Evolutionary conservation across 176 grass and related monocot species (phyloP).

Genomic region (Rhynchospora tenuis): DNA sequence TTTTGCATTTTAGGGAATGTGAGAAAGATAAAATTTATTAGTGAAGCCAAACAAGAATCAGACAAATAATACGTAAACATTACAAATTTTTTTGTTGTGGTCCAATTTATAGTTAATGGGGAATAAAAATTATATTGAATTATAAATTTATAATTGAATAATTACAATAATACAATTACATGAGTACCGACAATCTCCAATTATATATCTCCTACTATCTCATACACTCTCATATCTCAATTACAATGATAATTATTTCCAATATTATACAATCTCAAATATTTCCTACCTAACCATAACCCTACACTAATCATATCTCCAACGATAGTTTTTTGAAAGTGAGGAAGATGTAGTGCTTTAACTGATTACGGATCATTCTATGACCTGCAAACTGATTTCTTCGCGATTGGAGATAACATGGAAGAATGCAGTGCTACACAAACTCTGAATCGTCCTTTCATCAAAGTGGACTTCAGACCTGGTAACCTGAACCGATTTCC

Average conservation of each 20-base stretch:
- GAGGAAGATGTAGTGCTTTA: conserved; percentile 92
- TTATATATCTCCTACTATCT: no score
- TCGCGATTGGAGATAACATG: conserved; percentile 59
- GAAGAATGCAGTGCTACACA: conserved; percentile 73
- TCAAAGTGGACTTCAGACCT: conserved; percentile 71
- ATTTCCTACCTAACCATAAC: no score
- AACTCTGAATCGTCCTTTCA: conserved; percentile 75
- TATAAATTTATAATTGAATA: no score
- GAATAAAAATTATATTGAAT: no score
- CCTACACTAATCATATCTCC: no score
- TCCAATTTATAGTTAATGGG: conserved; percentile 92
- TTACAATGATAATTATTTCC: no score
- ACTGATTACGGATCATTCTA: conserved; percentile 76
- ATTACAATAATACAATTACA: no score
- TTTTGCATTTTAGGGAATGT: background rate
- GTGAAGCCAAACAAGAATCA: background rate
- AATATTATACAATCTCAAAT: no score
- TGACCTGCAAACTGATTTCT: conserved; percentile 61
- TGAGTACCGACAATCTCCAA: no score
- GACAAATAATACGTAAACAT: background rate
- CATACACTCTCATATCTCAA: no score
- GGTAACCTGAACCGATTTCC: conserved; percentile 61
- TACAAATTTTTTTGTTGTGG: background rate
- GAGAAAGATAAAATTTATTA: background rate
- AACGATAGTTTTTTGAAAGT: no score